These are phyloP conservation scores for Auricularia cornea DNA, from an alignment of 768 basidiomycete genomes.

Conservation along the genomic window DNA sequence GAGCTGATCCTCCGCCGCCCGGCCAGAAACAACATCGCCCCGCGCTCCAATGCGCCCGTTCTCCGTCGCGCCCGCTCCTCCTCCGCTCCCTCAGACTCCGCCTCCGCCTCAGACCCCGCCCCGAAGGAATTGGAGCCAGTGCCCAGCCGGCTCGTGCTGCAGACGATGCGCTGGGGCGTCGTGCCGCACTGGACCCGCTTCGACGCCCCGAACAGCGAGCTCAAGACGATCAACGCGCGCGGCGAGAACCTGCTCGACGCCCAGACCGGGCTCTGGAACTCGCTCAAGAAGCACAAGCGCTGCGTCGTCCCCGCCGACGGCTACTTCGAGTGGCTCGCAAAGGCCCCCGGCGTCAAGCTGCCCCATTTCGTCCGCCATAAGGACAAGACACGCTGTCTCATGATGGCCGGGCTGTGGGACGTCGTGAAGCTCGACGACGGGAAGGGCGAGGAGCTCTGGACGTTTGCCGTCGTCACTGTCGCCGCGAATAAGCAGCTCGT, in stretches of 20 bases:
- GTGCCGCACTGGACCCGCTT: constrained; percentile 77
- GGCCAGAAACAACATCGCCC: constrained; percentile 71
- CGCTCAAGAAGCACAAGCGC: constrained; percentile 70
- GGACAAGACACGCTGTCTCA: constrained; percentile 51
- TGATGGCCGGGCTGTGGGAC: constrained; percentile 87
- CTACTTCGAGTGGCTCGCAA: constrained; percentile 93
- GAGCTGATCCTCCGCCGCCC: too few relatives aligned
- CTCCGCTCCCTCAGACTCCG: constrained; percentile 10
- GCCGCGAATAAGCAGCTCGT: constrained; percentile 54
- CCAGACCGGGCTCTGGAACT: constrained; percentile 72
- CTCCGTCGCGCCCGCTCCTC: constrained; percentile 38
- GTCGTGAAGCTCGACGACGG: constrained; percentile 37
- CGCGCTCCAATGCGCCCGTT: constrained; percentile 70
- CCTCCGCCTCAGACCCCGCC: not conserved
- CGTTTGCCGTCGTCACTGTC: constrained; percentile 89
- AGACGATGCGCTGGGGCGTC: constrained; percentile 88
- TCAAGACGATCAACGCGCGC: constrained; percentile 88
- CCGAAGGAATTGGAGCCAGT: constrained; percentile 4
- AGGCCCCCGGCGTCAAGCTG: constrained; percentile 53
- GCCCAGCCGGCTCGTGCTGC: constrained; percentile 41
- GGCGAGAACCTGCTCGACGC: constrained; percentile 70
- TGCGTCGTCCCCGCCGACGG: constrained; percentile 82
- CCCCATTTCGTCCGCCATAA: constrained; percentile 75
- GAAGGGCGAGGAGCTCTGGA: constrained; percentile 50
- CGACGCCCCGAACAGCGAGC: constrained; percentile 46